These are phyloP conservation scores for Mortierella sp. DNA, from an alignment of 371 early-diverging fungal genomes.

Conservation along the genomic window DNA sequence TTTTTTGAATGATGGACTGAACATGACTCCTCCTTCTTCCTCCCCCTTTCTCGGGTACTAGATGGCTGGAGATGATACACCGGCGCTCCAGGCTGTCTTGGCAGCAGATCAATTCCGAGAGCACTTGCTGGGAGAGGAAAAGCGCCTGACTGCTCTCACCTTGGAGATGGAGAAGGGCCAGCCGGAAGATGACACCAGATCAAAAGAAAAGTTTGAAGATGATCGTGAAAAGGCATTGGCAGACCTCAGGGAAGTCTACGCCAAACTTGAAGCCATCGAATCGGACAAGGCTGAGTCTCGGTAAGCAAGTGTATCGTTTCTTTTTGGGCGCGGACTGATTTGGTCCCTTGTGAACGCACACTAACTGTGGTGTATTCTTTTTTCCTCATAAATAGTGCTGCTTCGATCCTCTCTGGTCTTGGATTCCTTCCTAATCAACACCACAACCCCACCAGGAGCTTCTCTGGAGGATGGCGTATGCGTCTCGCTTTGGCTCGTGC, in stretches of 20 bases:
- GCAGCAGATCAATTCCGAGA: slow-evolving; percentile 96
- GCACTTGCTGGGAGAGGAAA: slow-evolving; percentile 88
- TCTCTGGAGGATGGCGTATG: slow-evolving; percentile 97
- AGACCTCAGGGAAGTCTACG: slow-evolving; percentile 85
- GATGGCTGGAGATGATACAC: slow-evolving; percentile 91
- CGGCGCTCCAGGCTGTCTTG: slow-evolving; percentile 89
- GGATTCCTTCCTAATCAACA: slow-evolving; percentile 90
- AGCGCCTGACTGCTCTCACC: slow-evolving; percentile 57
- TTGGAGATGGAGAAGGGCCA: slow-evolving; percentile 57
- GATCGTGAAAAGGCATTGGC: slow-evolving; percentile 72
- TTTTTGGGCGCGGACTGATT: not conserved
- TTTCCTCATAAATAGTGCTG: slow-evolving; percentile 65
- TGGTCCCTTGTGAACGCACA: not conserved
- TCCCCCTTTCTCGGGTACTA: slow-evolving; percentile 32
- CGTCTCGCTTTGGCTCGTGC: slow-evolving; percentile 96
- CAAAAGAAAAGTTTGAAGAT: slow-evolving; percentile 71
- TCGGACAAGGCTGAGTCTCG: slow-evolving; percentile 95
- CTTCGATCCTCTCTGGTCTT: slow-evolving; percentile 93
- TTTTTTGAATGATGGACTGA: not conserved
- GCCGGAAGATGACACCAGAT: slow-evolving; percentile 56
- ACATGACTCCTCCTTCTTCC: slow-evolving; percentile 1
- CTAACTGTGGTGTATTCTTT: not conserved
- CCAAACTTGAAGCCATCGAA: slow-evolving; percentile 91
- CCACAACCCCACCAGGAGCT: slow-evolving; percentile 85
- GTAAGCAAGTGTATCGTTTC: slow-evolving; percentile 51